Evolutionary conservation across 106 monocot genomes (phyloP), one percentile per base, ranked within the genome.

Genomic region (Apostasia shenzhenica): DNA sequence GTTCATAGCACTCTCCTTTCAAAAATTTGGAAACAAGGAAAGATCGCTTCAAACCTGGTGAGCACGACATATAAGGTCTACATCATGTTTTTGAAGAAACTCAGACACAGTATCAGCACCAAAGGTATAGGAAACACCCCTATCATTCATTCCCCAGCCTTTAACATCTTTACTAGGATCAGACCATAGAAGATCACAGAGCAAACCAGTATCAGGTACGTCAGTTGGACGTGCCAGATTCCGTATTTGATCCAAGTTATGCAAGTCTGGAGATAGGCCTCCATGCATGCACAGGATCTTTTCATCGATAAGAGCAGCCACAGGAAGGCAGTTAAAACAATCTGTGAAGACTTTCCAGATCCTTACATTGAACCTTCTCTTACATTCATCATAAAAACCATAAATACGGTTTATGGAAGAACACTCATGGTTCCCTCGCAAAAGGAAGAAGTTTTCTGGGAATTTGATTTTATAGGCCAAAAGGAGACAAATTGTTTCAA

Each of bases 381-480:
- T 84, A 46, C 84, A 84, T 70, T 84, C 84, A 76, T 84, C 84
- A 37, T 77, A 77, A 60, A 84, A 84, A 8, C 80, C 84, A 69
- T 77, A 77, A 5, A 74, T 80, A 2, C 80, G 76, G 44, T 77
- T 80, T 44, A 80, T 71, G 4, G 73, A 70, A 42, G 72, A 73
- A 70, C 68, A 70, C 53, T 84, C 84, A 54, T 80, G 84, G 70
- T 80, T 80, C 47, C 83, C 82, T 65, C 82, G 60, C 60, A 83
- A 63, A 51, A 83, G 83, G 48, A 75, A 72, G 68, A 83, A 72
- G 61, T 77, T 84, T 48, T 84, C 77, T n/a, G 84, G 80, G 45
- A 77, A 81, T 69, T 67, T 80, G 26, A 84, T 73, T 63, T 80
- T 84, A 48, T 84, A 84, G 41, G 84, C 84, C 13, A 84, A 59